phyloP scores from a whole-genome alignment of 768 basidiomycete genomes.

The Suillus hirtellus region DNA sequence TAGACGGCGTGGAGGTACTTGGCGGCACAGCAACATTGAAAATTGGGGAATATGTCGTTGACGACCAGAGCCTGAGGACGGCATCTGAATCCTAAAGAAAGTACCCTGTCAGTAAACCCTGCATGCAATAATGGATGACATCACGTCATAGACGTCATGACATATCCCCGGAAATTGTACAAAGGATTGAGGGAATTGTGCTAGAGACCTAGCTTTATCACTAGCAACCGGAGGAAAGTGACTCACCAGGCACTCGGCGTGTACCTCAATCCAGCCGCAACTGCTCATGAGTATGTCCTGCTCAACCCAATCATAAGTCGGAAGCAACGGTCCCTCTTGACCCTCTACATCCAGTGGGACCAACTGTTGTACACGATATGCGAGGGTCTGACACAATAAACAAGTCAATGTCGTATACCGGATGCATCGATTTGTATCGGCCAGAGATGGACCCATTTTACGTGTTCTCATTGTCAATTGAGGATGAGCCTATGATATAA shows the following conservation, averaged over 20 bases:
- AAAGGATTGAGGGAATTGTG: slow-evolving; percentile 3
- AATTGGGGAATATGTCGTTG: slow-evolving; percentile 42
- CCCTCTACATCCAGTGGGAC: slow-evolving; percentile 58
- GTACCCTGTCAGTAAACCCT: slow-evolving; percentile 12
- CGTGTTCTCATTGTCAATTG: slow-evolving; percentile 70
- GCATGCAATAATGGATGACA: neutral
- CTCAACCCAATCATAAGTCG: slow-evolving; percentile 77
- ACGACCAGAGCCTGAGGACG: slow-evolving; percentile 34
- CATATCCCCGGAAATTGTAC: neutral
- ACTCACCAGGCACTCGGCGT: slow-evolving; percentile 68
- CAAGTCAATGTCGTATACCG: slow-evolving; percentile 70
- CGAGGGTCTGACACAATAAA: slow-evolving; percentile 61
- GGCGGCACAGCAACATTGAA: slow-evolving; percentile 49
- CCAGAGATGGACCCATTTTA: slow-evolving; percentile 43
- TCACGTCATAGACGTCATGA: slow-evolving; percentile 8
- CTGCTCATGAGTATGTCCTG: slow-evolving; percentile 66
- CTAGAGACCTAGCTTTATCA: neutral
- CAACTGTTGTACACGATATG: slow-evolving; percentile 69
- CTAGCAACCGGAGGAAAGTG: neutral
- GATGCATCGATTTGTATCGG: slow-evolving; percentile 48
- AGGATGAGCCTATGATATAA: slow-evolving; percentile 53
- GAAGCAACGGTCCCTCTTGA: slow-evolving; percentile 64
- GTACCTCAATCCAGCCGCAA: slow-evolving; percentile 74
- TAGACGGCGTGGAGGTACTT: slow-evolving; percentile 24
- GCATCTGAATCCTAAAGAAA: slow-evolving; percentile 28